Percentiles rank a stretch among this genome's conserved stretches.
Evolutionary conservation across 345 rosid species (phyloP).

Genomic region (Dovyalis caffra): DNA sequence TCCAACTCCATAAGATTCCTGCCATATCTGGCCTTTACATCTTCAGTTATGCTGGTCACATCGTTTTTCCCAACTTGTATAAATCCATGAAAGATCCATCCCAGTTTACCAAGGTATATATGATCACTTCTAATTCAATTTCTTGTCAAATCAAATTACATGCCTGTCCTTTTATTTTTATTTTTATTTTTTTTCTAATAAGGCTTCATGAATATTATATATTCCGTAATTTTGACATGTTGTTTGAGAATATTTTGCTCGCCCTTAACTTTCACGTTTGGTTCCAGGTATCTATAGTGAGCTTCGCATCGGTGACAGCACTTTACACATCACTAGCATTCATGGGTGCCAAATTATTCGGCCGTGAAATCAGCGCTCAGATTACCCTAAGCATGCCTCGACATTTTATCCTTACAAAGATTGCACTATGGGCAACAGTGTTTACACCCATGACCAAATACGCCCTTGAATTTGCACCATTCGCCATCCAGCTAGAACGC

Average conservation of each 20-base stretch:
- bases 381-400: slow-evolving; percentile 71
- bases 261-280: background rate
- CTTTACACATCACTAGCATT: slow-evolving; percentile 58
- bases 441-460: slow-evolving; percentile 81
- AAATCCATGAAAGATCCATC: slow-evolving; percentile 78
- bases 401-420: slow-evolving; percentile 53
- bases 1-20: slow-evolving; percentile 51
- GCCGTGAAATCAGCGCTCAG: slow-evolving; percentile 56
- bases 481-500: slow-evolving; percentile 65
- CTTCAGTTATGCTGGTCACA: slow-evolving; percentile 69
- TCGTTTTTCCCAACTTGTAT: slow-evolving; percentile 71
- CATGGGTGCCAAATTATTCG: slow-evolving; percentile 73
- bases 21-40: slow-evolving; percentile 63
- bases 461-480: slow-evolving; percentile 73
- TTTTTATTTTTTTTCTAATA: background rate
- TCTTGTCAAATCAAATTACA: background rate
- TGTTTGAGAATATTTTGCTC: background rate
- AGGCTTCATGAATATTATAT: background rate
- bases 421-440: slow-evolving; percentile 76
- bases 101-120: slow-evolving; percentile 62
- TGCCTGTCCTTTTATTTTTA: background rate
- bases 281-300: slow-evolving; percentile 61
- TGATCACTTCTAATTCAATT: too few species aligned
- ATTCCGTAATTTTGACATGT: background rate
- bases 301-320: slow-evolving; percentile 54